Base-by-base conservation (phyloP, 768 basidiomycete genomes). In the Cyclocybe cylindracea region DNA sequence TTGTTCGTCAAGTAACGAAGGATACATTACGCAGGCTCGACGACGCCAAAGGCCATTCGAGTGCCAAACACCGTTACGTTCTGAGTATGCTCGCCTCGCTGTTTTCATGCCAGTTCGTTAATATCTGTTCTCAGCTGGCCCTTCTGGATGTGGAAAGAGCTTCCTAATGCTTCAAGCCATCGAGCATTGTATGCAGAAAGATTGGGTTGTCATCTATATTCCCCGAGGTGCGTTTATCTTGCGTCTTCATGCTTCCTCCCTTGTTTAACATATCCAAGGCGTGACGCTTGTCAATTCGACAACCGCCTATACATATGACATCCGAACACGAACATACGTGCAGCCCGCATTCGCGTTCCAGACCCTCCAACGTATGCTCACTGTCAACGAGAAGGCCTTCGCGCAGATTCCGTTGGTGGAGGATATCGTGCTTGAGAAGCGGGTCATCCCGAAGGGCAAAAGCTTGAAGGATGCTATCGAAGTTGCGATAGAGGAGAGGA, bases 131-230 rank as follows among this genome's bases (percentile, higher is more conserved):
- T 10, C n/a, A 93, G 86, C 84, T 54, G 94, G 94, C 10, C 70
- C 78, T 5, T 54, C 79, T 7, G 94, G 94, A 5, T 84, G 80
- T 48, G 94, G 94, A 38, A 97, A 96, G 71, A 90, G 87, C 49
- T 84, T 81, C 54, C 66, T 90, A 7, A 69, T 96, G 31, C 71
- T 94, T 7, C 94, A 97, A 66, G 78, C 87, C 0, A 83, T 90
- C 0, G 77, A 87, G 36, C 85, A 91, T 55, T 86, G 84, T 34
- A 59, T 78, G 8, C 67, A 77, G 2, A 77, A 80, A 16, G 78
- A 80, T 24, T 94, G 91, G 89, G 78, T 95, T 16, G 90, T 93
- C 13, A 67, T 95, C 13, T 97, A 94, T 64, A 79, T 94, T 19
- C 92, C 94, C 3, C 77, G 87, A 70, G 83, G 91, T 90, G 32